Evolutionary conservation across 2,329 filamentous ascomycete genomes (phyloP).

Genomic region (Knufia petricola): DNA sequence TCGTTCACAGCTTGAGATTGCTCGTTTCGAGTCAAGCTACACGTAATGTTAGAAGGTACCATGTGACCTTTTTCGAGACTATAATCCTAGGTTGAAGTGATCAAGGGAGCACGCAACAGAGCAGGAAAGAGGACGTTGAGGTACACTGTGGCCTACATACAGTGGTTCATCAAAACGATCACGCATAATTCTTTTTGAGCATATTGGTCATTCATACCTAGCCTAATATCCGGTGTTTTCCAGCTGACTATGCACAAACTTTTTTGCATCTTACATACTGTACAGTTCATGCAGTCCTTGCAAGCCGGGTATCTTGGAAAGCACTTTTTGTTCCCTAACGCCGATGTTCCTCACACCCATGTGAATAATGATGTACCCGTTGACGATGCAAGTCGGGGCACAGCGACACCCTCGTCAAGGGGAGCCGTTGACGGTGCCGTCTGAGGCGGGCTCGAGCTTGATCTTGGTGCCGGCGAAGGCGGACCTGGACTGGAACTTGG

Average conservation of each 20-base stretch:
- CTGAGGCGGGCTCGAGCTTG: neutral
- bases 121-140: neutral
- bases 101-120: no score
- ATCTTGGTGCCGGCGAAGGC: neutral
- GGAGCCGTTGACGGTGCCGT: neutral
- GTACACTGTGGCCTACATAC: no score
- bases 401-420: neutral
- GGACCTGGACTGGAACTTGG: neutral
- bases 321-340: neutral
- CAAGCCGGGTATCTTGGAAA: conserved; percentile 8
- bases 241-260: conserved; percentile 7
- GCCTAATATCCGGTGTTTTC: neutral
- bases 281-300: conserved; percentile 1
- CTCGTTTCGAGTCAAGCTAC: no score
- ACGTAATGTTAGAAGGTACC: no score
- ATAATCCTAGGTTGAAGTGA: no score
- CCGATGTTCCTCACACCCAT: neutral
- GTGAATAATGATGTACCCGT: neutral
- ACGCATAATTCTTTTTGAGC: no score
- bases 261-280: neutral
- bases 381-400: neutral
- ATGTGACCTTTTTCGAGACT: no score
- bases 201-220: neutral
- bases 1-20: no score
- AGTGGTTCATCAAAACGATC: no score